Evolutionary conservation across 805 yeast species (phyloP).

Genomic region (Yamadazyma takamatsuzukensis): DNA sequence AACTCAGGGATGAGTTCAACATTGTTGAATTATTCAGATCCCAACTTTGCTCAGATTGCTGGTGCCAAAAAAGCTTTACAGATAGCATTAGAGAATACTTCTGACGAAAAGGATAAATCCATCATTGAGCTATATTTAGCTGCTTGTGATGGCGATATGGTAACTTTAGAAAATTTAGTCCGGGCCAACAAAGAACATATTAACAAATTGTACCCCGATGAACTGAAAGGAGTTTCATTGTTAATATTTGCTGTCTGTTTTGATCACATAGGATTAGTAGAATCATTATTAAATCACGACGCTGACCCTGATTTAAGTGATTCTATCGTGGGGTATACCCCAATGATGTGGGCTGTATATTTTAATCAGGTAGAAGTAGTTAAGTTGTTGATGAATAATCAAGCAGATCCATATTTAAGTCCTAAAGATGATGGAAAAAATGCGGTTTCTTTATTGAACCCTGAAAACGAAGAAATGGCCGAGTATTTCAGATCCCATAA

Average conservation of each 20-base stretch:
- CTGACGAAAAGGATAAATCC: slow-evolving; percentile 10
- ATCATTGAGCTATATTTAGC: slow-evolving; percentile 26
- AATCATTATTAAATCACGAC: slow-evolving; percentile 38
- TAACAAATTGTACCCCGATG: slow-evolving; percentile 17
- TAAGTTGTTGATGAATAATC: slow-evolving; percentile 53
- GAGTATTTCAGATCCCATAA: slow-evolving; percentile 56
- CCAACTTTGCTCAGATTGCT: slow-evolving; percentile 21
- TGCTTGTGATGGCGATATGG: slow-evolving; percentile 36
- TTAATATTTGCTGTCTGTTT: slow-evolving; percentile 54
- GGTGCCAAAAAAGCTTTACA: slow-evolving; percentile 27
- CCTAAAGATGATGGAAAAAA: slow-evolving; percentile 33
- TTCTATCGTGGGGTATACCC: slow-evolving; percentile 51
- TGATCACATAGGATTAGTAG: slow-evolving; percentile 45
- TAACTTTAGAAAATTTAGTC: slow-evolving; percentile 25
- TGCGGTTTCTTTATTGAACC: slow-evolving; percentile 57
- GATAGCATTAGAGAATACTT: slow-evolving; percentile 7
- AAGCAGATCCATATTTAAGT: slow-evolving; percentile 55
- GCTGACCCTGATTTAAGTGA: slow-evolving; percentile 53
- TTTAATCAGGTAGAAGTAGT: slow-evolving; percentile 54
- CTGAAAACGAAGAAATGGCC: slow-evolving; percentile 49
- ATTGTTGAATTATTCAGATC: slow-evolving; percentile 22
- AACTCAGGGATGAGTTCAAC: too few species aligned
- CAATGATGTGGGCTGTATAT: slow-evolving; percentile 85
- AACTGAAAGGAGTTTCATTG: slow-evolving; percentile 30
- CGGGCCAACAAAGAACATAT: slow-evolving; percentile 20